Evolutionary conservation across 768 basidiomycete species (phyloP), one percentile per base, ranked within the genome.

Genomic region (Dentipellis fragilis): DNA sequence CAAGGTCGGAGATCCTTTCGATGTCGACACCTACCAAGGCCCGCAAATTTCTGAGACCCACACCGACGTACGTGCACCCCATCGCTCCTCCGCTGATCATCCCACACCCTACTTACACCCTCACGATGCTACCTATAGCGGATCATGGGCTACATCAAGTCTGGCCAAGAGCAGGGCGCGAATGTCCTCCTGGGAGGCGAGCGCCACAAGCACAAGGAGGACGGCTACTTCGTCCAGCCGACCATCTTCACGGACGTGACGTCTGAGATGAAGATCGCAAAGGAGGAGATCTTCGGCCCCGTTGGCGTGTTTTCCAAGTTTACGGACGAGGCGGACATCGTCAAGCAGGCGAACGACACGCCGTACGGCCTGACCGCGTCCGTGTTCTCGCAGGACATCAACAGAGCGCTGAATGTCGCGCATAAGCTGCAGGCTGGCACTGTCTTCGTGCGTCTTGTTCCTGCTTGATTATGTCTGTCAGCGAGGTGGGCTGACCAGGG

Each of bases 291-390:
- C 64, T 83, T 84, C 63, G 83, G 83, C n/a, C 83, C 84, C n/a
- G 83, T 85, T 55, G 76, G 78, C 53, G 85, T 81, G 52, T 67
- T 89, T 34, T 73, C 80, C 69, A 82, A 80, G 66, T 89, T 90
- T 71, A 74, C 79, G 59, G 63, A 70, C 51, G 81, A 80, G 58
- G 76, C 79, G 61, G 81, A 88, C 56, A 83, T 83, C 37, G 70
- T 89, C 61, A 69, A 67, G 50, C 77, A 80, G 64, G 95, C 92
- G 23, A 99, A 99, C 70, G 85, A 95, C 66, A 86, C 89, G 0
- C 64, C 73, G 52, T 94, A 93, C 67, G 94, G 94, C 57, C 80
- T 96, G 47, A 91, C 92, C 11, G 84, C 88, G 3, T 87, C 87
- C 8, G 83, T 98, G 54, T 96, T 93, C 76, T 84, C 88, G 37